Conservation (phyloP, 352 stramenopile genomes). For the Discostella stelligera region DNA sequence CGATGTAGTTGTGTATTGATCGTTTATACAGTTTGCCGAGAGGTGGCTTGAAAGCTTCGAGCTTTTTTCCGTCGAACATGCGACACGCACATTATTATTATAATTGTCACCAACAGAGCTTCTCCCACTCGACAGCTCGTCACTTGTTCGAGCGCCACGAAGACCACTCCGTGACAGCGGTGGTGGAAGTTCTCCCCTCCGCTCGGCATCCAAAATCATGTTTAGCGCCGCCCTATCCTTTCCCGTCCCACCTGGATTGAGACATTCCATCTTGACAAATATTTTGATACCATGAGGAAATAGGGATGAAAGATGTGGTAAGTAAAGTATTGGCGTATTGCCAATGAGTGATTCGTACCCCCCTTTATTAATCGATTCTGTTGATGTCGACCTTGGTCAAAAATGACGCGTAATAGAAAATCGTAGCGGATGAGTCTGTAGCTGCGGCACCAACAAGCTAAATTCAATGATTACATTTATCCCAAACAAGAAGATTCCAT, state of each 20-base stretch:
- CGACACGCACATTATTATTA: background rate
- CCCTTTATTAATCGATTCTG: constrained; percentile 1
- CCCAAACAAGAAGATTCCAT: no score
- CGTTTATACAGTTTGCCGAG: background rate
- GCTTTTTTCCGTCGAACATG: background rate
- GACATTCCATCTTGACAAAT: constrained; percentile 90
- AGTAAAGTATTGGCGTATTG: constrained; percentile 91
- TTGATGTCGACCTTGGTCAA: background rate
- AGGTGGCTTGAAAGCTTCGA: background rate
- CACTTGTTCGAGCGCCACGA: background rate
- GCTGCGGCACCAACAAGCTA: no score
- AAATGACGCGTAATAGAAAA: no score
- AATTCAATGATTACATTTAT: no score
- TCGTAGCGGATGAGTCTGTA: no score
- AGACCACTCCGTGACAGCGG: constrained; percentile 12
- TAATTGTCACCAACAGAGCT: background rate
- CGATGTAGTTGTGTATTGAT: background rate
- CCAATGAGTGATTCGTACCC: constrained; percentile 89
- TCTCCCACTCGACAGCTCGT: no score
- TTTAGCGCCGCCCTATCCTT: constrained; percentile 95
- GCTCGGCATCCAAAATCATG: constrained; percentile 93
- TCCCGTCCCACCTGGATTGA: constrained; percentile 95
- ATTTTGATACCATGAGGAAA: constrained; percentile 53
- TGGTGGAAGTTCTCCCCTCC: constrained; percentile 83
- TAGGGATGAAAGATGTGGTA: constrained; percentile 87